A percentile compares a stretch with the other conserved stretches of the same genome.
Conservation (phyloP, 1,139 yeast species). For the Pichia sp. region DNA sequence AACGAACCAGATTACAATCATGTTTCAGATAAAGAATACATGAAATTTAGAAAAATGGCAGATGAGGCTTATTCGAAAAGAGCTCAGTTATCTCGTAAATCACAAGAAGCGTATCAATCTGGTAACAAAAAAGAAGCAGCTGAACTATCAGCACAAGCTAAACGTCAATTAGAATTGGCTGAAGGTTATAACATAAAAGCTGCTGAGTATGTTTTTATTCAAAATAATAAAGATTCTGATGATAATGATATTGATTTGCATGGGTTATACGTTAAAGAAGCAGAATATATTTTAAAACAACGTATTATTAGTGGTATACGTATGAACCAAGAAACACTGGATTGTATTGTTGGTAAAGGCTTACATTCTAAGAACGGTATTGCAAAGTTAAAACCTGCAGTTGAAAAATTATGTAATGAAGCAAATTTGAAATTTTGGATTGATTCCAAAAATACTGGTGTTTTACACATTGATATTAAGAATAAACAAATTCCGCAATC, state of each 20-base stretch:
- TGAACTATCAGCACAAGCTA: slow-evolving; percentile 63
- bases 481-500: slow-evolving; percentile 43
- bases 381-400: slow-evolving; percentile 87
- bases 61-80: slow-evolving; percentile 56
- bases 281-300: slow-evolving; percentile 65
- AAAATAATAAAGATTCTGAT: slow-evolving; percentile 80
- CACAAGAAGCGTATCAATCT: slow-evolving; percentile 67
- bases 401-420: slow-evolving; percentile 67
- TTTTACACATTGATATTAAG: slow-evolving; percentile 60
- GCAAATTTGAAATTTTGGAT: slow-evolving; percentile 53
- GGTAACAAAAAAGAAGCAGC: slow-evolving; percentile 76
- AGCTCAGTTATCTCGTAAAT: slow-evolving; percentile 51
- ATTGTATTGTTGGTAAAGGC: slow-evolving; percentile 93
- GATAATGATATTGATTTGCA: slow-evolving; percentile 88
- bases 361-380: slow-evolving; percentile 74
- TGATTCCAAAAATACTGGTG: slow-evolving; percentile 74
- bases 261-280: slow-evolving; percentile 87
- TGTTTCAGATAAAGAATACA: slow-evolving; percentile 62
- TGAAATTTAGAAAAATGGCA: slow-evolving; percentile 61
- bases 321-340: slow-evolving; percentile 49
- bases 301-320: slow-evolving; percentile 63
- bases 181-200: slow-evolving; percentile 72
- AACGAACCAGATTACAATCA: slow-evolving; percentile 55
- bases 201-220: slow-evolving; percentile 84
- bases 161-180: slow-evolving; percentile 52